These are phyloP conservation scores for Diaporthe vaccinii DNA, from an alignment of 2,329 filamentous ascomycete genomes.

Conservation along the genomic window DNA sequence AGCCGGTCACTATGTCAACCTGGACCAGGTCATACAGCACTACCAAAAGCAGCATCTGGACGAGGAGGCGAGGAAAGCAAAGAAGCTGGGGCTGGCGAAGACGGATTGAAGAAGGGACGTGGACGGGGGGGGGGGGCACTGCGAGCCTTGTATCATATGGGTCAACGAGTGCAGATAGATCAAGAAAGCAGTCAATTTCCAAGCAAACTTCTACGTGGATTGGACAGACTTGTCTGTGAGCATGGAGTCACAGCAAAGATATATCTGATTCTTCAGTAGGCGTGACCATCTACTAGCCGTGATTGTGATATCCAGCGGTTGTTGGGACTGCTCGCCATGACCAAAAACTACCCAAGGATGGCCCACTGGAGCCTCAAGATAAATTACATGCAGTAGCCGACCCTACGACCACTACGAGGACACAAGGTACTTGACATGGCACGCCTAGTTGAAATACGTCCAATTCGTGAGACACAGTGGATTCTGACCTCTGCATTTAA, in stretches of 20 bases:
- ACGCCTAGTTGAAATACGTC: background rate
- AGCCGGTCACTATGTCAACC: slow-evolving; percentile 66
- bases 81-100: slow-evolving; percentile 59
- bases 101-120: slow-evolving; percentile 42
- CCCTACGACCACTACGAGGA: background rate
- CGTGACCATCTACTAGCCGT: background rate
- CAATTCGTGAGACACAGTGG: background rate
- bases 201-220: background rate
- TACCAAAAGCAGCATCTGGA: slow-evolving; percentile 67
- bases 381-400: background rate
- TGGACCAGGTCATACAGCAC: slow-evolving; percentile 70
- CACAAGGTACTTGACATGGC: background rate
- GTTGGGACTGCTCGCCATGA: no score
- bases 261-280: no score
- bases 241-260: background rate
- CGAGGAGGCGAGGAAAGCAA: slow-evolving; percentile 68
- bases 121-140: background rate
- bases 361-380: background rate
- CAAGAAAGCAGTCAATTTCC: background rate
- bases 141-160: slow-evolving; percentile 18
- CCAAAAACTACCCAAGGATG: background rate
- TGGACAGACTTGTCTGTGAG: background rate
- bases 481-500: slow-evolving; percentile 12
- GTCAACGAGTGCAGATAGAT: slow-evolving; percentile 17
- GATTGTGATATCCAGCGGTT: background rate